Evolutionary conservation across 495 filamentous ascomycete genomes (phyloP).

Genomic region (Penicillium parvum): DNA sequence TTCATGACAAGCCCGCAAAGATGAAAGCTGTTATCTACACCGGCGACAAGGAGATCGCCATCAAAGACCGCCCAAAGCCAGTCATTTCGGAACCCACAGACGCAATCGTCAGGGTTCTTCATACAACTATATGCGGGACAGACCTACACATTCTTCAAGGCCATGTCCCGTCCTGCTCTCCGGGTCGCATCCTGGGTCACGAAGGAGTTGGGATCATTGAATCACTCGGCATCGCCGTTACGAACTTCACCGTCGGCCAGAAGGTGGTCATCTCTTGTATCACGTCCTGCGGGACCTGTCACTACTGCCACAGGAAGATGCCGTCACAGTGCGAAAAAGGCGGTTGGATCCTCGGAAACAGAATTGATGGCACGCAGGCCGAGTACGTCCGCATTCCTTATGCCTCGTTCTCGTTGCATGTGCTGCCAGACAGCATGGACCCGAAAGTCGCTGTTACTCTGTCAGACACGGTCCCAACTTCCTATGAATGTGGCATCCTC

Average conservation of each 20-base stretch:
- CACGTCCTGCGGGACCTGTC: constrained; percentile 33
- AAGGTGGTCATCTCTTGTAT: constrained; percentile 40
- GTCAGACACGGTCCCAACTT: constrained; percentile 45
- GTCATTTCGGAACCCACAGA: constrained; percentile 62
- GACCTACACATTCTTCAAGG: constrained; percentile 74
- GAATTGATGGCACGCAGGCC: constrained; percentile 47
- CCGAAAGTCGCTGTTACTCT: constrained; percentile 35
- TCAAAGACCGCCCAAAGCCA: constrained; percentile 56
- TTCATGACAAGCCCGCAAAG: no score
- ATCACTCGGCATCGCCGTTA: constrained; percentile 57
- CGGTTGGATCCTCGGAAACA: constrained; percentile 42
- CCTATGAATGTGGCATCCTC: constrained; percentile 44
- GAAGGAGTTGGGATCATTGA: constrained; percentile 76
- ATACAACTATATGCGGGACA: constrained; percentile 72
- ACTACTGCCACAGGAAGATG: constrained; percentile 33
- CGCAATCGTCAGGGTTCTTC: constrained; percentile 75
- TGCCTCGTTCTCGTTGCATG: constrained; percentile 37
- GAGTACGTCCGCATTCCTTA: constrained; percentile 48
- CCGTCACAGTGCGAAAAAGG: constrained; percentile 36
- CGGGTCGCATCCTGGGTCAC: constrained; percentile 79
- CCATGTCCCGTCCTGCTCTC: constrained; percentile 57
- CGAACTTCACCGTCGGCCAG: constrained; percentile 39
- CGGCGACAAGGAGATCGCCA: neutral
- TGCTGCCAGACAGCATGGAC: constrained; percentile 34
- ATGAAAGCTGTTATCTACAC: constrained; percentile 10